Base-by-base conservation (phyloP, 1,139 yeast genomes). In the Geotrichum bryndzae region DNA sequence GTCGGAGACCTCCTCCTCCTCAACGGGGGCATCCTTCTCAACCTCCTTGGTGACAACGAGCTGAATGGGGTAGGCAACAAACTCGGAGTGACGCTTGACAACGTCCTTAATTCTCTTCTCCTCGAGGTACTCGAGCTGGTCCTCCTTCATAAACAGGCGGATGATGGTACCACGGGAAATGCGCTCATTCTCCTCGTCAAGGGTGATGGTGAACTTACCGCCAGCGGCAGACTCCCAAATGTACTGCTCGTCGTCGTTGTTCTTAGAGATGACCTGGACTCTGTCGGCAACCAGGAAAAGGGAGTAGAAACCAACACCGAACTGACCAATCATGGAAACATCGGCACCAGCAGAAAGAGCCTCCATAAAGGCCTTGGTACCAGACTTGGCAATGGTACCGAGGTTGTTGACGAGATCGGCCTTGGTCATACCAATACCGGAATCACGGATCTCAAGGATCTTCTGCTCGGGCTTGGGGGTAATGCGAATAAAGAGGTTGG, bases 251-350 rank as follows among this genome's bases (percentile, higher is more conserved):
- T 95, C 99, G 74, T 95, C 99, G 77, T 95, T 95, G 85, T 92
- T 88, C 85, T 95, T 95, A 68, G 99, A 90, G 77, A 95, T 90
- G 72, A 95, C 99, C 82, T 94, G 97, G 68, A 95, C 99, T 74
- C 87, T 91, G 82, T 95, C 99, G 74, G 99, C 99, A 76, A 95
- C 99, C 83, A 95, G 87, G 90, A 95, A 95, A 72, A 94, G 84
- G 63, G 99, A 94, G 88, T 95, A 95, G 94, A 95, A 95, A 86
- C 99, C 99, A 73, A 95, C 99, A 90, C 99, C 99, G 83, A 95
- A 95, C 82, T 95, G 99, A 85, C 99, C 99, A 82, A 95, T 95
- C 99, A 95, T 95, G 69, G 98, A 91, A 69, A 95, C 97, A 79
- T 95, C 99, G 68, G 99, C 99, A 82, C 99, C 99, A 69, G 97